Evolutionary conservation across 164 flowering plant species (phyloP).

Genomic region (Nelumbo lutea): DNA sequence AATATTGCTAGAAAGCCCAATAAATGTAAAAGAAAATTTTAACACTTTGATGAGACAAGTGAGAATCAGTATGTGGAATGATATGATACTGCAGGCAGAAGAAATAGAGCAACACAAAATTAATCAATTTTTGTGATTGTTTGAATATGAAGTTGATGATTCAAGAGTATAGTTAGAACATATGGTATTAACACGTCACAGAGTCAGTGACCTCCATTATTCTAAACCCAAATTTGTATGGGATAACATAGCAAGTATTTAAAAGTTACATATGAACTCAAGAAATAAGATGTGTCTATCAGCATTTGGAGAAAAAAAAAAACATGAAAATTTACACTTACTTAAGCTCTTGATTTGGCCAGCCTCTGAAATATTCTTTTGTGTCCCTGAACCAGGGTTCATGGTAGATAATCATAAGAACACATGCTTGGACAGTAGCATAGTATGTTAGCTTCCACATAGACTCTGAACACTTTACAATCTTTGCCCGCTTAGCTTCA

Average conservation of each 20-base stretch:
- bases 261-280: not conserved
- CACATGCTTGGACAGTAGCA: constrained; percentile 48
- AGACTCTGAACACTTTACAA: constrained; percentile 79
- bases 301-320: not conserved
- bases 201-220: not conserved
- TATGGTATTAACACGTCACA: not conserved
- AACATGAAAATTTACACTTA: constrained; percentile 27
- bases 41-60: too few relatives aligned
- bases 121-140: too few relatives aligned
- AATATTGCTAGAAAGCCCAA: too few relatives aligned
- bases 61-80: too few relatives aligned
- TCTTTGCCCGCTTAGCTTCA: constrained; percentile 46
- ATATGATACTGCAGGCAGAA: too few relatives aligned
- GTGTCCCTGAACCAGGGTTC: constrained; percentile 80
- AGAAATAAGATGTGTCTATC: not conserved
- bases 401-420: constrained; percentile 40
- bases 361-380: constrained; percentile 58
- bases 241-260: not conserved
- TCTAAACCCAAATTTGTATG: too few relatives aligned
- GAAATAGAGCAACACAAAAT: too few relatives aligned
- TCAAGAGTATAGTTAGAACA: not conserved
- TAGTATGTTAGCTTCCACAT: constrained; percentile 92
- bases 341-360: constrained; percentile 89
- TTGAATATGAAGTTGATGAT: too few relatives aligned
- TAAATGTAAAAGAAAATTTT: too few relatives aligned